These are phyloP conservation scores for Dioszegia crocea DNA, from an alignment of 768 basidiomycete genomes.

Conservation along the genomic window DNA sequence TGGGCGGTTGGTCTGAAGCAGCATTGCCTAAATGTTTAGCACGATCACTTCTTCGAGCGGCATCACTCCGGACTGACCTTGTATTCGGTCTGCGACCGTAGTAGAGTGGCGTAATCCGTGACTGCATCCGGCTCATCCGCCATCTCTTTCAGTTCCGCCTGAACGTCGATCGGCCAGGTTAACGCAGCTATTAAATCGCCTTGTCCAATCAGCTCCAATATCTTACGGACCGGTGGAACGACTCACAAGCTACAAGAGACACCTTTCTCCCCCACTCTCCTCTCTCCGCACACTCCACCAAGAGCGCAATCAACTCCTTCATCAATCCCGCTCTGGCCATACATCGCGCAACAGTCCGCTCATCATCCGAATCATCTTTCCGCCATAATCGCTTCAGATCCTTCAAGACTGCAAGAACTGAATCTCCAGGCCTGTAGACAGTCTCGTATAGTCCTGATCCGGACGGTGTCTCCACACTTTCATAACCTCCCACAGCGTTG, in stretches of 20 bases:
- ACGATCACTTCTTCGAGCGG: not conserved
- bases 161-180: constrained; percentile 98
- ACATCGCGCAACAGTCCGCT: constrained; percentile 88
- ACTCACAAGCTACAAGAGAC: constrained; percentile 47
- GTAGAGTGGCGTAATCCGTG: constrained; percentile 82
- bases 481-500: constrained; percentile 50
- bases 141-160: constrained; percentile 88
- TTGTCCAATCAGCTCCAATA: constrained; percentile 12
- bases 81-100: constrained; percentile 78
- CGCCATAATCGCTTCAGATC: constrained; percentile 95
- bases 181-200: constrained; percentile 88
- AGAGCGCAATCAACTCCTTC: constrained; percentile 81
- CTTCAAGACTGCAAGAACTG: constrained; percentile 56
- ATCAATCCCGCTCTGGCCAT: constrained; percentile 81
- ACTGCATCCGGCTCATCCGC: constrained; percentile 67
- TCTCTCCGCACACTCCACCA: constrained; percentile 52
- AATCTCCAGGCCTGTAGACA: constrained; percentile 50
- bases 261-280: constrained; percentile 50
- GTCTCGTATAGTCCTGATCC: constrained; percentile 28
- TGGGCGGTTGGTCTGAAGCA: constrained; percentile 28
- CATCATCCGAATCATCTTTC: constrained; percentile 94
- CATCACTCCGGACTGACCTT: constrained; percentile 56
- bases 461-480: constrained; percentile 27
- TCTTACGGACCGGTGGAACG: not conserved
- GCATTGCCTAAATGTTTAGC: constrained; percentile 23